Evolutionary conservation across 345 rosid genomes (phyloP).

Genomic region (Boechera retrofracta): DNA sequence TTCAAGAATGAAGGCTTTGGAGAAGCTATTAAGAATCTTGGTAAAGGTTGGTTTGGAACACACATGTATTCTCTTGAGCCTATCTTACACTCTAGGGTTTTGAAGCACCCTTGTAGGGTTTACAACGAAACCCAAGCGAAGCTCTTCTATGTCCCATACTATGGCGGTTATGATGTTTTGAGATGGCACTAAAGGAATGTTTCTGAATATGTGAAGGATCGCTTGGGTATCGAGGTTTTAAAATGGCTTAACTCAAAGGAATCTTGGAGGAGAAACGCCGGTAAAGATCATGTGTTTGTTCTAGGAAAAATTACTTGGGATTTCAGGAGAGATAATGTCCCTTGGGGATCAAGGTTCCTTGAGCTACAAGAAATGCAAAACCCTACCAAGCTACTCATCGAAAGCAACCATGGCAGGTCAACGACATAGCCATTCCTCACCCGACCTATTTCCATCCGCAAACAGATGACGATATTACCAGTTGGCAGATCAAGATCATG

Average conservation of each 20-base stretch:
- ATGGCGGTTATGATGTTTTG: constrained; percentile 70
- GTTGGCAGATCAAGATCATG: constrained; percentile 64
- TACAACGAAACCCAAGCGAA: constrained; percentile 59
- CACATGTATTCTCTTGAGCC: constrained; percentile 74
- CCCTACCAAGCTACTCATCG: constrained; percentile 73
- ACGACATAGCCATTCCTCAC: constrained; percentile 77
- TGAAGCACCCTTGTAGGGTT: constrained; percentile 80
- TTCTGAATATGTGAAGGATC: constrained; percentile 63
- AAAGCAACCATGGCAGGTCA: constrained; percentile 80
- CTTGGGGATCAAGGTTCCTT: constrained; percentile 71
- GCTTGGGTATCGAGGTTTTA: constrained; percentile 52
- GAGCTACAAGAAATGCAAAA: constrained; percentile 68
- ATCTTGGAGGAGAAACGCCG: constrained; percentile 59
- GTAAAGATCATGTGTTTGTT: constrained; percentile 75
- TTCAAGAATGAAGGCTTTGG: constrained; percentile 65
- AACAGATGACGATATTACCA: constrained; percentile 57
- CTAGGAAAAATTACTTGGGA: constrained; percentile 81
- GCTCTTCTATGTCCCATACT: constrained; percentile 74
- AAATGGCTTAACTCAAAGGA: constrained; percentile 62
- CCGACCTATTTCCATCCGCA: constrained; percentile 75
- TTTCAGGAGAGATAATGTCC: constrained; percentile 59
- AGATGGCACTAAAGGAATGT: constrained; percentile 83
- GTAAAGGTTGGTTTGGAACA: constrained; percentile 64
- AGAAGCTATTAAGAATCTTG: constrained; percentile 56
- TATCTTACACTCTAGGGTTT: constrained; percentile 64